phyloP scores from a whole-genome alignment of 148 eudicot genomes.

The Chenopodium berlandieri region DNA sequence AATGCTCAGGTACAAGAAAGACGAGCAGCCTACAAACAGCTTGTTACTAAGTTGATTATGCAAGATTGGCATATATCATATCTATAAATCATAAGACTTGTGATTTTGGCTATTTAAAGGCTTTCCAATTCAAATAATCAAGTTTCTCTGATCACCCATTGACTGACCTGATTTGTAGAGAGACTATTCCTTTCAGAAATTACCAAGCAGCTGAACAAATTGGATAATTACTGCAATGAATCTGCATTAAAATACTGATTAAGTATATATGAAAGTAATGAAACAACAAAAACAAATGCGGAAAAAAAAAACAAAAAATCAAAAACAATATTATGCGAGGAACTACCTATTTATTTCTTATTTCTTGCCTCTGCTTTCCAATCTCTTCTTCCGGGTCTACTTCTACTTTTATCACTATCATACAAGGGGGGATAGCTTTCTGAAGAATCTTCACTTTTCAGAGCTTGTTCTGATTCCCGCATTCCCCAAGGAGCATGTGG shows the following conservation, averaged over 20 bases:
- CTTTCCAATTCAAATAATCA: not conserved
- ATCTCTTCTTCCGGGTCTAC: constrained; percentile 50
- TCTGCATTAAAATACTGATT: constrained; percentile 9
- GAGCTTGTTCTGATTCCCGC: constrained; percentile 10
- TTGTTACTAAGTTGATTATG: not conserved
- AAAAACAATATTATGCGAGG: not conserved
- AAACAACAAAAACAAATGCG: not conserved
- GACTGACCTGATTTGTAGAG: constrained; percentile 8
- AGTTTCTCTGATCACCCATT: not conserved
- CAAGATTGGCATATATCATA: not conserved
- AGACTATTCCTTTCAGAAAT: not conserved
- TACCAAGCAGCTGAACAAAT: not conserved
- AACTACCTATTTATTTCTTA: constrained; percentile 49
- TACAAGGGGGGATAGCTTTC: constrained; percentile 2
- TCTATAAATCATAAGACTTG: not conserved
- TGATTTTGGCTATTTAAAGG: not conserved
- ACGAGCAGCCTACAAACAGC: constrained; percentile 11
- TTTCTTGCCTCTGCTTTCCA: constrained; percentile 96
- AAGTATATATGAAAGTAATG: not conserved
- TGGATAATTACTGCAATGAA: not conserved
- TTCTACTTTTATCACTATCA: constrained; percentile 32
- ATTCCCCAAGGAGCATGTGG: constrained; percentile 18
- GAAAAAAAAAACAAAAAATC: not conserved
- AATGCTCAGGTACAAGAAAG: not conserved
- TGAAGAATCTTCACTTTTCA: constrained; percentile 23